Conservation (phyloP, 495 filamentous ascomycete genomes). For the Podospora pseudoanserina region DNA sequence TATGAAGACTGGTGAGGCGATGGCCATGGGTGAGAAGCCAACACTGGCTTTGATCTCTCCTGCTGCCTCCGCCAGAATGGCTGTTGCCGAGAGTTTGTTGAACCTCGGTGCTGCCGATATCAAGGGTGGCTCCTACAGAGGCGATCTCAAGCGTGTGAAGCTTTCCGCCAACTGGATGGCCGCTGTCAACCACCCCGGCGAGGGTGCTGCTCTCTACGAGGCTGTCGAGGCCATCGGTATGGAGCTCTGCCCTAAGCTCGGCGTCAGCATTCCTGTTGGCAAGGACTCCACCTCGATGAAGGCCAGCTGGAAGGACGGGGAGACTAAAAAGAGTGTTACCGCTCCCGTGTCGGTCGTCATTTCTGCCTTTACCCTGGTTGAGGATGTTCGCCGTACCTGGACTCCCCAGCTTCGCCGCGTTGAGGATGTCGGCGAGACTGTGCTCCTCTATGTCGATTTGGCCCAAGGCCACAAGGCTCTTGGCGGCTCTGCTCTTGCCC, state of each 20-base stretch:
- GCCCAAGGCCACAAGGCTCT: constrained; percentile 71
- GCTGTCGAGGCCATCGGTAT: constrained; percentile 90
- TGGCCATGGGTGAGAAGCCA: constrained; percentile 96
- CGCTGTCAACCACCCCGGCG: constrained; percentile 85
- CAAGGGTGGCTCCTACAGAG: constrained; percentile 52
- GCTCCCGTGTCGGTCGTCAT: constrained; percentile 87
- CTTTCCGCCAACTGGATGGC: constrained; percentile 99
- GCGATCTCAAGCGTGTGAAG: constrained; percentile 64
- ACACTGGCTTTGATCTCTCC: constrained; percentile 85
- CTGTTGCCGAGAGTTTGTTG: constrained; percentile 88
- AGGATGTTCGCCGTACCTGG: constrained; percentile 81
- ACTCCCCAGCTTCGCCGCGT: constrained; percentile 78
- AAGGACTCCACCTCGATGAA: constrained; percentile 99
- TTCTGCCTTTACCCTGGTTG: constrained; percentile 81
- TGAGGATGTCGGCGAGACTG: constrained; percentile 85
- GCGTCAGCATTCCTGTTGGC: constrained; percentile 89
- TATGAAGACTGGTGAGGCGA: constrained; percentile 79
- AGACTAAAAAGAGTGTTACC: constrained; percentile 78
- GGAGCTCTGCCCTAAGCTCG: constrained; percentile 75
- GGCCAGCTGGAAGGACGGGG: constrained; percentile 83
- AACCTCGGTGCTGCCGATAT: constrained; percentile 88
- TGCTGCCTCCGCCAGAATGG: constrained; percentile 93
- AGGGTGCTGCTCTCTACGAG: constrained; percentile 91
- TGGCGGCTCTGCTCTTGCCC: constrained; percentile 89
- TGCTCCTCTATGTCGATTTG: constrained; percentile 89